Evolutionary conservation across 768 basidiomycete genomes (phyloP), one percentile per base, ranked within the genome.

Genomic region (Serendipita vermifera): DNA sequence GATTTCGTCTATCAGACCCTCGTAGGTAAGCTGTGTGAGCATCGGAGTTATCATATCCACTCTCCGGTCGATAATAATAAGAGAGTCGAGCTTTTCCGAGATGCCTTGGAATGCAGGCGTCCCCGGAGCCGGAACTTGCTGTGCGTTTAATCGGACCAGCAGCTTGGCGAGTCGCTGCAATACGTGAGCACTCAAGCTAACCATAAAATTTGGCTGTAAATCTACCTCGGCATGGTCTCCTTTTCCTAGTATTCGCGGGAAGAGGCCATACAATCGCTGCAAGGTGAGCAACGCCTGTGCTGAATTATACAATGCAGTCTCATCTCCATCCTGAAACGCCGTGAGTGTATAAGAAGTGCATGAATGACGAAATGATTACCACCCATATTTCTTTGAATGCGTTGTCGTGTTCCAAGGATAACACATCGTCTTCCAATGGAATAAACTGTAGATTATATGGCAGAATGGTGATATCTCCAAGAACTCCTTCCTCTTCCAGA

Each of bases 11-110:
- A 97, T 75, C 46, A 99, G 81, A 17, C 96, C 96, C 66, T 98
- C 86, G 62, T 98, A 98, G 0, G 96, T 99, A 57, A 98, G 73
- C 64, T 98, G 93, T 2, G 96, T 98, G 41, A 94, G 78, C 53
- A 98, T 73, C 1, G 96, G 91, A 0, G 96, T 96, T 58, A 98
- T 82, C 86, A 97, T 87, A 64, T 99, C 96, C 7, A 87, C 81
- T 32, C 82, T 81, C 46, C 96, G 81, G 67, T 99, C 96, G 57
- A 99, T 62, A 33, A 98, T 75, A 61, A 99, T 83, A 58, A 98
- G 70, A 13, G 81, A 83, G 66, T 99, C 96, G 55, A 98, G 76
- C 53, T 74, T 78, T 14, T 79, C 78, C 2, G 79, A 77, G 7
- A 74, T 65, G 6, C 75, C 68, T 4, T 75, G 64, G 2, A 76